These are phyloP conservation scores for Zelopaecilomyces penicillatus DNA, from an alignment of 2,329 filamentous ascomycete species.

Conservation along the genomic window DNA sequence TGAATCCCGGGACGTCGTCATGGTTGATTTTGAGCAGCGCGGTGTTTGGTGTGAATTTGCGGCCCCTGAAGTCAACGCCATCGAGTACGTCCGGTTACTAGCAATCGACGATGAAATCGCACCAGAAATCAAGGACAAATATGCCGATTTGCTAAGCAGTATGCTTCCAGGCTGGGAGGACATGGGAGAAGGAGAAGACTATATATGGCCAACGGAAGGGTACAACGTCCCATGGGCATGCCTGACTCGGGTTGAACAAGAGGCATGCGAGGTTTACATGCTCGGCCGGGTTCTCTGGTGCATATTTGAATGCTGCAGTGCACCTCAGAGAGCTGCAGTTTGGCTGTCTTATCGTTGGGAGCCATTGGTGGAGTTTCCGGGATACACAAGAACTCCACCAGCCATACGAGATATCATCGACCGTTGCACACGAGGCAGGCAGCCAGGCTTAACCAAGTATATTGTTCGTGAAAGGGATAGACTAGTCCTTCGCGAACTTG, in stretches of 20 bases:
- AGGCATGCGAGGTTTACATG: constrained; percentile 54
- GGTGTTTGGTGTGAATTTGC: constrained; percentile 56
- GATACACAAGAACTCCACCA: constrained; percentile 38
- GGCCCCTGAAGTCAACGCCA: constrained; percentile 50
- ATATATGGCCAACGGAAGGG: constrained; percentile 37
- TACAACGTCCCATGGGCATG: constrained; percentile 51
- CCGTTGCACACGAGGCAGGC: constrained; percentile 42
- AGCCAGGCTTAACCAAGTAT: constrained; percentile 33
- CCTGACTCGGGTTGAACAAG: constrained; percentile 42
- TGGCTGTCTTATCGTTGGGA: constrained; percentile 54
- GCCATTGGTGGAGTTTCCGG: constrained; percentile 47
- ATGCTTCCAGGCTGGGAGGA: constrained; percentile 40
- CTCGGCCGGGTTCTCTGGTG: constrained; percentile 54
- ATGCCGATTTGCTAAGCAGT: constrained; percentile 30
- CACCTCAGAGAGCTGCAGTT: constrained; percentile 46
- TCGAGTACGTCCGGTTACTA: constrained; percentile 49
- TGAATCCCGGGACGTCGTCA: constrained; percentile 36
- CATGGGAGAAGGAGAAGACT: constrained; percentile 32
- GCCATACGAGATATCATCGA: constrained; percentile 40
- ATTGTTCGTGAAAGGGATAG: constrained; percentile 38
- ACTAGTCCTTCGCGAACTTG: constrained; percentile 33
- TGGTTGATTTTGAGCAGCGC: constrained; percentile 56
- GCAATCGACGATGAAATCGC: constrained; percentile 41
- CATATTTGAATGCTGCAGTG: constrained; percentile 52
- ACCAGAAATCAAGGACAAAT: constrained; percentile 29